A percentile compares a stretch with the other conserved stretches of the same genome.
Evolutionary conservation across 148 eudicot genomes (phyloP).

Genomic region (Rhododendron mucronatum): DNA sequence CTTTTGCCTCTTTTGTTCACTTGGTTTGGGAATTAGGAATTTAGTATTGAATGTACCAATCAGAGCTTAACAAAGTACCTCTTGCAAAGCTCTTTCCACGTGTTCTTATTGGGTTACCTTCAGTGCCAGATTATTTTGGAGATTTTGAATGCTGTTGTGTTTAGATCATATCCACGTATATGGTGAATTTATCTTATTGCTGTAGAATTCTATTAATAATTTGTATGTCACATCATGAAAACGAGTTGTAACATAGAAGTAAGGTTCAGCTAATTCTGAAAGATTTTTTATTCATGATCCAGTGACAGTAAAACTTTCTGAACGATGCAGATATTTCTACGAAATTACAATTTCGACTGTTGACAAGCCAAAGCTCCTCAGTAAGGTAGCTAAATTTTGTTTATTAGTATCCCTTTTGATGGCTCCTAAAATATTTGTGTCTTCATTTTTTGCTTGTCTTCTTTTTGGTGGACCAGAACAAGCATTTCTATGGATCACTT

Average conservation of each 20-base stretch:
- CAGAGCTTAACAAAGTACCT: not conserved
- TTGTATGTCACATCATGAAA: not conserved
- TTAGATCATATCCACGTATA: too few relatives aligned
- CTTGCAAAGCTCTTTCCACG: not conserved
- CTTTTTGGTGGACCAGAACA: not conserved
- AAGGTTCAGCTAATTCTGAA: not conserved
- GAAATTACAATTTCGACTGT: constrained; percentile 58
- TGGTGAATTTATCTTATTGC: not conserved
- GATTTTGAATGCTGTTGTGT: too few relatives aligned
- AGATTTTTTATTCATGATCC: not conserved
- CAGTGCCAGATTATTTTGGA: not conserved
- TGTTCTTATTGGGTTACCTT: not conserved
- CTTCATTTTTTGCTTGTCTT: not conserved
- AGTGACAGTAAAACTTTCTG: not conserved
- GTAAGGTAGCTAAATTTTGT: constrained; percentile 37
- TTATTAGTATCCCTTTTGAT: not conserved
- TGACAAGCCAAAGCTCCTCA: constrained; percentile 55
- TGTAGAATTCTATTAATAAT: too few relatives aligned
- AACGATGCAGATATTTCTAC: constrained; percentile 53
- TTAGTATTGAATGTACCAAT: too few relatives aligned
- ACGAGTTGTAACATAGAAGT: not conserved
- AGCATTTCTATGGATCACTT: not conserved
- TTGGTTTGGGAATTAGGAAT: not conserved
- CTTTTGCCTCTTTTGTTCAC: not conserved
- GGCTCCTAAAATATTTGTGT: not conserved